These are phyloP conservation scores for Cryptosporidium muris DNA, from an alignment of 169 alveolate species.

Conservation along the genomic window DNA sequence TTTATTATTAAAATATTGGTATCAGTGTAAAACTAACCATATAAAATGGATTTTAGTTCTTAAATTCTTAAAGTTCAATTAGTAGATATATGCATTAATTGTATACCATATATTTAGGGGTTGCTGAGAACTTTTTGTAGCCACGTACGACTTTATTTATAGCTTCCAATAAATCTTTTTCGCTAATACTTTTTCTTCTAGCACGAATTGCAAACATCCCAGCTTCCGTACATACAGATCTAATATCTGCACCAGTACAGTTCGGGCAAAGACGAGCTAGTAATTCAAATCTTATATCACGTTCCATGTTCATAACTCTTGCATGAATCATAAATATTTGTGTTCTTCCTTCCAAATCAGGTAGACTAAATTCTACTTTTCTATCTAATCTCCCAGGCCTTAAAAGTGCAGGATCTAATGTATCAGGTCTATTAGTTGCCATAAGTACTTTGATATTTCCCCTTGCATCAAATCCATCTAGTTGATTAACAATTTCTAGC, in stretches of 20 bases:
- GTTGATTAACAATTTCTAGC: constrained; percentile 98
- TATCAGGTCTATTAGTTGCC: constrained; percentile 99
- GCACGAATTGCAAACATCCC: constrained; percentile 99
- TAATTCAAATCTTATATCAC: constrained; percentile 95
- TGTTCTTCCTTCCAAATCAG: constrained; percentile 96
- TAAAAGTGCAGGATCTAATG: constrained; percentile 96
- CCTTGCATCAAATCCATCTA: constrained; percentile 99
- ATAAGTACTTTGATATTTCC: constrained; percentile 97
- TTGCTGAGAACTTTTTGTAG: constrained; percentile 97
- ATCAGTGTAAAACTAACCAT: not conserved
- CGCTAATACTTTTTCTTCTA: constrained; percentile 96
- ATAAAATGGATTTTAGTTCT: not conserved
- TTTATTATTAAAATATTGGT: not conserved
- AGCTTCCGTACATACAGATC: constrained; percentile 99
- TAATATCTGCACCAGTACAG: constrained; percentile 97
- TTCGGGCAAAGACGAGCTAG: constrained; percentile 97
- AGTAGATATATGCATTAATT: constrained; percentile 78
- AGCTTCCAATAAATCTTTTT: constrained; percentile 95
- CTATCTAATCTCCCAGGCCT: constrained; percentile 99
- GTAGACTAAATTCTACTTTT: constrained; percentile 97
- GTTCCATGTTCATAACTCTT: constrained; percentile 94
- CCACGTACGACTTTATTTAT: constrained; percentile 97
- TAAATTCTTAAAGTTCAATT: not conserved
- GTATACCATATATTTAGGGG: constrained; percentile 98
- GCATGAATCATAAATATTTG: constrained; percentile 98